phyloP scores from a whole-genome alignment of 495 filamentous ascomycete genomes.

The Schizothecium vesticola region DNA sequence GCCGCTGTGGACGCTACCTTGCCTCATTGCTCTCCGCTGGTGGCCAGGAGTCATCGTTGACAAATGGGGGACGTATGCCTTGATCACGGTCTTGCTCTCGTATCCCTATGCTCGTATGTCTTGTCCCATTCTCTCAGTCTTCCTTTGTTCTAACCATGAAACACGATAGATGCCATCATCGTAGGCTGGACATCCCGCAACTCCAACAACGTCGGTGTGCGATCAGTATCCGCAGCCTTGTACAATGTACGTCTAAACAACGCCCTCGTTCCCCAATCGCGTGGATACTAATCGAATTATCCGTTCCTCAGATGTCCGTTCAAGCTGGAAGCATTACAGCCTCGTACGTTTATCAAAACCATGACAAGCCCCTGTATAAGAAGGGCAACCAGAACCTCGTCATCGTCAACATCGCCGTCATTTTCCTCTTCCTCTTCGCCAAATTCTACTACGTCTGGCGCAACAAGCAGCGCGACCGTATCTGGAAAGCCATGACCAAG shows the following conservation, averaged over 20 bases:
- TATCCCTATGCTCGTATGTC: conserved; percentile 28
- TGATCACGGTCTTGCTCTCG: conserved; percentile 48
- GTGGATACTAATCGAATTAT: not conserved
- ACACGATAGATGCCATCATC: conserved; percentile 47
- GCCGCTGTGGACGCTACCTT: conserved; percentile 54
- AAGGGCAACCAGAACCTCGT: conserved; percentile 62
- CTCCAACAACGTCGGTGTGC: conserved; percentile 59
- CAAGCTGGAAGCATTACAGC: conserved; percentile 34
- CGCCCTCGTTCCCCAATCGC: not conserved
- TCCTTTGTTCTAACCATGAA: not conserved
- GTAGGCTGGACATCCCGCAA: conserved; percentile 62
- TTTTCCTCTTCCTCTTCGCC: conserved; percentile 31
- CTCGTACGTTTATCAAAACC: conserved; percentile 49
- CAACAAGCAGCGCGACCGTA: conserved; percentile 34
- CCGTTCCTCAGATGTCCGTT: conserved; percentile 3
- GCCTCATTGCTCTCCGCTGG: conserved; percentile 44
- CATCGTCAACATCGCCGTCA: conserved; percentile 37
- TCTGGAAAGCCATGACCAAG: conserved; percentile 38
- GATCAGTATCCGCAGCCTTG: conserved; percentile 57
- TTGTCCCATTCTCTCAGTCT: not conserved
- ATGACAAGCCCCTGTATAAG: conserved; percentile 61
- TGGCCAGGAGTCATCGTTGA: conserved; percentile 19
- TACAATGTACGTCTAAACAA: conserved; percentile 37
- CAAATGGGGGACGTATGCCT: conserved; percentile 49
- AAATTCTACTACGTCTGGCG: conserved; percentile 42